These are phyloP conservation scores for Amphibolis antarctica DNA, from an alignment of 106 monocot genomes.

Conservation along the genomic window DNA sequence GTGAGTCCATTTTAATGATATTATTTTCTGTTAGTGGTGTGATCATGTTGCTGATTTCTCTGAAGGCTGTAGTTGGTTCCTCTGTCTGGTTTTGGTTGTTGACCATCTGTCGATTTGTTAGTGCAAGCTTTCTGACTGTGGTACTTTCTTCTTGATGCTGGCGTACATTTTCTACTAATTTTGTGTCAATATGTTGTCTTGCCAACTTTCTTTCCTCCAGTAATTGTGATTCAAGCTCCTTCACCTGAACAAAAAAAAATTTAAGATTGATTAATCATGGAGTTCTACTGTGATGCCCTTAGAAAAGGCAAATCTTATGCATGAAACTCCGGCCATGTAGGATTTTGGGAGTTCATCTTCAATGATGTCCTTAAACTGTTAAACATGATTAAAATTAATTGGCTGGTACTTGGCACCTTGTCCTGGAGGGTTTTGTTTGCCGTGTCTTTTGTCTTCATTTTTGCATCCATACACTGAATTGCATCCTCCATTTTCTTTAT, in stretches of 20 bases:
- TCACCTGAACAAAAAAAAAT: slow-evolving; percentile 18
- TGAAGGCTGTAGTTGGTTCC: slow-evolving; percentile 12
- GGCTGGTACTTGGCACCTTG: too few relatives aligned
- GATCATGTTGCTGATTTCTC: slow-evolving; percentile 12
- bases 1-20: not conserved
- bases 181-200: slow-evolving; percentile 70
- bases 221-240: slow-evolving; percentile 81
- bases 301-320: too few relatives aligned
- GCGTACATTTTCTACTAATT: slow-evolving; percentile 51
- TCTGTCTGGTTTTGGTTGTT: slow-evolving; percentile 13
- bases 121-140: not conserved
- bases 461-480: slow-evolving; percentile 45
- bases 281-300: not conserved
- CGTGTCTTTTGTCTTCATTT: slow-evolving; percentile 65
- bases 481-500: slow-evolving; percentile 66
- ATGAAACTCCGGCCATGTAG: too few relatives aligned
- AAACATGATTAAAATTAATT: not conserved
- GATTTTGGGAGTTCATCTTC: too few relatives aligned
- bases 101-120: not conserved
- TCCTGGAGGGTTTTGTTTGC: slow-evolving; percentile 64
- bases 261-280: not conserved
- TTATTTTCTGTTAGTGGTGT: slow-evolving; percentile 22
- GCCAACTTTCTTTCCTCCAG: slow-evolving; percentile 71
- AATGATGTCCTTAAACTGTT: too few relatives aligned
- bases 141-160: slow-evolving; percentile 4